These are phyloP conservation scores for Calocera cornea DNA, from an alignment of 768 basidiomycete species.

Conservation along the genomic window DNA sequence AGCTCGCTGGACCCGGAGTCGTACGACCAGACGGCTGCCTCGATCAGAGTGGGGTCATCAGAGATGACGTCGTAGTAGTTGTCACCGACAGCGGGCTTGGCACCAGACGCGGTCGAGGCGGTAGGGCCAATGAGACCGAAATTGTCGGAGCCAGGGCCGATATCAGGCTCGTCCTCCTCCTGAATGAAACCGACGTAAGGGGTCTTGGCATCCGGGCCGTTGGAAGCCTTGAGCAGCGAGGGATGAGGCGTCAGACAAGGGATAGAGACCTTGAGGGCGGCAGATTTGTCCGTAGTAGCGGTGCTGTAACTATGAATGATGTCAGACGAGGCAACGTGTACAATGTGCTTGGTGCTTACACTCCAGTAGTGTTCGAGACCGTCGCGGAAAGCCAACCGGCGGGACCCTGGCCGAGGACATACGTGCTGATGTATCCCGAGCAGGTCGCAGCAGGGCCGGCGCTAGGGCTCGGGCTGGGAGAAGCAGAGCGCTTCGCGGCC, in stretches of 20 bases:
- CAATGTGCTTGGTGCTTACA: background rate
- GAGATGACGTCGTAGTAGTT: constrained; percentile 4
- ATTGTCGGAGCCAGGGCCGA: background rate
- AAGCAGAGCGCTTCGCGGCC: background rate
- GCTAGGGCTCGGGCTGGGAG: background rate
- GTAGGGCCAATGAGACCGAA: constrained; percentile 1
- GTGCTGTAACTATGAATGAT: background rate
- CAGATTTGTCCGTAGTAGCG: background rate
- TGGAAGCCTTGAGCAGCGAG: background rate
- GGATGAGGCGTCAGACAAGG: background rate
- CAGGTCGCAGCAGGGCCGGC: background rate
- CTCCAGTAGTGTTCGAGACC: background rate
- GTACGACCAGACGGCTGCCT: background rate
- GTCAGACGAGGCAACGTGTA: background rate
- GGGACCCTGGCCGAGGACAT: background rate
- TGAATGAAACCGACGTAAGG: background rate
- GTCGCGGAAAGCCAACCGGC: background rate
- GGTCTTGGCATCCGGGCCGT: background rate
- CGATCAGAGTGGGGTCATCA: background rate
- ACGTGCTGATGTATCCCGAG: background rate
- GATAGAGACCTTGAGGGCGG: background rate
- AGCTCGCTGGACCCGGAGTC: background rate
- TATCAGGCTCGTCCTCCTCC: constrained; percentile 1
- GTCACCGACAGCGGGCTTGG: background rate
- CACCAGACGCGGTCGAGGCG: background rate